phyloP scores from a whole-genome alignment of 2,329 filamentous ascomycete species.

The Fonsecaea erecta region DNA sequence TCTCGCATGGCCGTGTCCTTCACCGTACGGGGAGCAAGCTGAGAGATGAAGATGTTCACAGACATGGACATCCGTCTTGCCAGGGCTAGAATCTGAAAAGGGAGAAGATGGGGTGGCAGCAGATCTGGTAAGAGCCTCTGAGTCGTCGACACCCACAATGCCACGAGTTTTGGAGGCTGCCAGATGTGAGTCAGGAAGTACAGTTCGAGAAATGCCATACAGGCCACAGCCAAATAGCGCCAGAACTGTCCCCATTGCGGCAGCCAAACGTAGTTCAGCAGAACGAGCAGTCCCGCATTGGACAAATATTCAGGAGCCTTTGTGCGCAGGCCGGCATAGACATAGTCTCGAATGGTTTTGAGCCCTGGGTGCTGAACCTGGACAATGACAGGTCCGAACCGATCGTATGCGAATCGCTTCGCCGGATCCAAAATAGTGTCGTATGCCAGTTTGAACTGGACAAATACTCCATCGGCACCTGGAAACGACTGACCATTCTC shows the following conservation, averaged over 20 bases:
- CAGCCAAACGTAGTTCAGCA: conserved; percentile 39
- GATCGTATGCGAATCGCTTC: conserved; percentile 84
- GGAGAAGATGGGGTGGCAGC: conserved; percentile 61
- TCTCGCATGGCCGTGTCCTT: conserved; percentile 41
- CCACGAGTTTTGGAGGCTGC: conserved; percentile 26
- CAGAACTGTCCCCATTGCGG: conserved; percentile 45
- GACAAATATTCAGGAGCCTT: conserved; percentile 47
- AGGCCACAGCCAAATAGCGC: conserved; percentile 58
- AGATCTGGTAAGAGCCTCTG: conserved; percentile 45
- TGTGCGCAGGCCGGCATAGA: conserved; percentile 66
- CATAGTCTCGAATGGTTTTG: conserved; percentile 71
- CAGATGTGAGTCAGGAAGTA: conserved; percentile 57
- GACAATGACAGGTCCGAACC: conserved; percentile 76
- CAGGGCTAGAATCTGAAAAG: conserved; percentile 80
- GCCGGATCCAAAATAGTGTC: conserved; percentile 80
- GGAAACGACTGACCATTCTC: conserved; percentile 39
- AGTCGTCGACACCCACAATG: conserved; percentile 24
- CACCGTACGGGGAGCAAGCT: conserved; percentile 67
- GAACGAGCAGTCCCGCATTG: conserved; percentile 41
- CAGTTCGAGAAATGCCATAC: conserved; percentile 62
- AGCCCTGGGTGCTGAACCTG: conserved; percentile 55
- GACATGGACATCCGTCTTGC: conserved; percentile 77
- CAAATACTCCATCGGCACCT: conserved; percentile 61
- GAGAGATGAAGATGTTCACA: conserved; percentile 79
- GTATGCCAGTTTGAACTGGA: conserved; percentile 79